phyloP scores from a whole-genome alignment of 2,329 filamentous ascomycete species.

The Penicillium sp. region DNA sequence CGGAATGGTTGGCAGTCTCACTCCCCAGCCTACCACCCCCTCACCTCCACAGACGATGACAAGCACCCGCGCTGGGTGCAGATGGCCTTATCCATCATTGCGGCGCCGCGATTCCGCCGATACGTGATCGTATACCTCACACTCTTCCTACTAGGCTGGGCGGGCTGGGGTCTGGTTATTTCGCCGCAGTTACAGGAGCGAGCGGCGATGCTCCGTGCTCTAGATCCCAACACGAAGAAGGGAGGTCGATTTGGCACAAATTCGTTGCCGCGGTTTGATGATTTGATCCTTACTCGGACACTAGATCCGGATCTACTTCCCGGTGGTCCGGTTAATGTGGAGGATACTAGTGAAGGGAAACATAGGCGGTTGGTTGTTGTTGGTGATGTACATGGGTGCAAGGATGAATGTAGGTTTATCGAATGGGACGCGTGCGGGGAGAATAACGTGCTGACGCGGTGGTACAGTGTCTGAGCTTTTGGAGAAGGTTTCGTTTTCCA shows the following conservation, averaged over 20 bases:
- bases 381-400: constrained; percentile 92
- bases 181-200: constrained; percentile 39
- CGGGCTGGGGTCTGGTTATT: constrained; percentile 39
- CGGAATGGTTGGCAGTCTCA: constrained; percentile 45
- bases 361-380: constrained; percentile 73
- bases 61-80: constrained; percentile 28
- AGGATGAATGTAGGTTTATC: constrained; percentile 59
- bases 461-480: constrained; percentile 63
- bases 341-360: constrained; percentile 21
- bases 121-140: constrained; percentile 41
- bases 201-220: constrained; percentile 31
- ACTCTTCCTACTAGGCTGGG: constrained; percentile 36
- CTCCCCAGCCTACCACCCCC: constrained; percentile 23
- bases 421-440: neutral
- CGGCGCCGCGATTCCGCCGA: constrained; percentile 48
- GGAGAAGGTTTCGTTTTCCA: constrained; percentile 66
- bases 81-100: constrained; percentile 37
- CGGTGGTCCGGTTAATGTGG: constrained; percentile 21
- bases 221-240: constrained; percentile 35
- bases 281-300: constrained; percentile 55
- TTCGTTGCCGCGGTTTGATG: constrained; percentile 51
- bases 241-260: constrained; percentile 53
- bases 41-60: constrained; percentile 21
- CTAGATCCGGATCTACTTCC: constrained; percentile 55
- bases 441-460: neutral